Percentiles rank a stretch among this genome's conserved stretches.
phyloP scores from a whole-genome alignment of 352 stramenopile genomes.

The Globisporangium nunn region DNA sequence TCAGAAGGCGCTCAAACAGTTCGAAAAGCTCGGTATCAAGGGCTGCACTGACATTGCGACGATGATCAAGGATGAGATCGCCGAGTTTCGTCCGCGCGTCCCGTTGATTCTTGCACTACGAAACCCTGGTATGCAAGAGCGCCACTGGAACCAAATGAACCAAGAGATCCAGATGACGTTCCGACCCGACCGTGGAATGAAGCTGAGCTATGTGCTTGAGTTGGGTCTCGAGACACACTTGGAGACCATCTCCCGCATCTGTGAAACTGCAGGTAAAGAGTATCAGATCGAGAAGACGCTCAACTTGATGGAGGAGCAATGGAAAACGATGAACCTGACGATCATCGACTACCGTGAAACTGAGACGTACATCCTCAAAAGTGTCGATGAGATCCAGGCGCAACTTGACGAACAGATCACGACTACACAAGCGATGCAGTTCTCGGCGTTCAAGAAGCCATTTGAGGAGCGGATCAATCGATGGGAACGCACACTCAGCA shows the following conservation, averaged over 20 bases:
- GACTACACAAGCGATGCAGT: constrained; percentile 93
- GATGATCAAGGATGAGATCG: constrained; percentile 88
- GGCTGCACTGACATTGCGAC: constrained; percentile 82
- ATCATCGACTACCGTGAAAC: constrained; percentile 90
- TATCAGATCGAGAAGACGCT: constrained; percentile 93
- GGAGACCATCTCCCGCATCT: constrained; percentile 87
- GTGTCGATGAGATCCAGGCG: constrained; percentile 90
- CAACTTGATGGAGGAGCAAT: constrained; percentile 90
- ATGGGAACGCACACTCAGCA: constrained; percentile 87
- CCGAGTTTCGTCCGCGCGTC: constrained; percentile 84
- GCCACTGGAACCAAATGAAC: constrained; percentile 91
- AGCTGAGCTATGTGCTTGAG: constrained; percentile 74
- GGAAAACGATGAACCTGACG: constrained; percentile 78
- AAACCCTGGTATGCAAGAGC: constrained; percentile 90
- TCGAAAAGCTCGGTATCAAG: constrained; percentile 87
- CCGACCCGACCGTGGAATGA: constrained; percentile 77
- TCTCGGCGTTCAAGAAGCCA: constrained; percentile 92
- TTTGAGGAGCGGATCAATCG: constrained; percentile 92
- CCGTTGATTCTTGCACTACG: constrained; percentile 86
- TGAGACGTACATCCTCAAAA: constrained; percentile 92
- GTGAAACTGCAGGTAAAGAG: constrained; percentile 91
- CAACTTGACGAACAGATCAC: constrained; percentile 95
- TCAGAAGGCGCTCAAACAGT: constrained; percentile 90
- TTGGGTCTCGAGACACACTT: constrained; percentile 84
- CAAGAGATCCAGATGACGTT: constrained; percentile 84